These are phyloP conservation scores for Truncatella angustata DNA, from an alignment of 2,329 filamentous ascomycete genomes.

Conservation along the genomic window DNA sequence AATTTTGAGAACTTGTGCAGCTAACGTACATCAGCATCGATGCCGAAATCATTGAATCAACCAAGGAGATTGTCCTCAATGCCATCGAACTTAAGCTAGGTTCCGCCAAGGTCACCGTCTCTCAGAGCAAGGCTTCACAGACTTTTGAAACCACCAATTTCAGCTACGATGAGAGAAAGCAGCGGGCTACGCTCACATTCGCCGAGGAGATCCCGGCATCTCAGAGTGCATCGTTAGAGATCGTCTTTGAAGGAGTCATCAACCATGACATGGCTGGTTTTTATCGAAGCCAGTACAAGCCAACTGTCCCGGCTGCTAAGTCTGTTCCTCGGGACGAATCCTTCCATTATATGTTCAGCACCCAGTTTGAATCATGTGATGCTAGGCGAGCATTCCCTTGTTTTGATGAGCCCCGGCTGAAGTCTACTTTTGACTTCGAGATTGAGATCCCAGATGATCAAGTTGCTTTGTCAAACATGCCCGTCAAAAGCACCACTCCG, in stretches of 20 bases:
- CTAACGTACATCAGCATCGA: conserved; percentile 57
- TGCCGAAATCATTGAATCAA: conserved; percentile 67
- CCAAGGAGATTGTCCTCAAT: conserved; percentile 80
- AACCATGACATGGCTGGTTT: conserved; percentile 93
- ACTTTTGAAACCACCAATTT: conserved; percentile 64
- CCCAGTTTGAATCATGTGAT: conserved; percentile 96
- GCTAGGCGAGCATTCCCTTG: conserved; percentile 94
- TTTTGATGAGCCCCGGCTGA: conserved; percentile 96
- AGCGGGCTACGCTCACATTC: conserved; percentile 80
- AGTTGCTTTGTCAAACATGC: conserved; percentile 94
- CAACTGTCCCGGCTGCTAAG: conserved; percentile 65
- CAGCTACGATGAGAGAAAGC: conserved; percentile 77
- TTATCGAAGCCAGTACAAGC: conserved; percentile 93
- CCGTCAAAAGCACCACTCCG: conserved; percentile 67
- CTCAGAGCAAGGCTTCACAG: conserved; percentile 56
- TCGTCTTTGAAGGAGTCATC: conserved; percentile 77
- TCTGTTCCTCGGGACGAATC: conserved; percentile 75
- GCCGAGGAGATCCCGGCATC: conserved; percentile 66
- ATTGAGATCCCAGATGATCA: conserved; percentile 89
- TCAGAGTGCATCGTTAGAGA: conserved; percentile 62
- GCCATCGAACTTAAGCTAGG: conserved; percentile 78
- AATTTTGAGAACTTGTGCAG: too few species aligned
- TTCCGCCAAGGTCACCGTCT: conserved; percentile 57
- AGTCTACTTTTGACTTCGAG: conserved; percentile 91
- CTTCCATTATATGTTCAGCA: conserved; percentile 79